Evolutionary conservation across 345 rosid genomes (phyloP).

Genomic region (Fremontodendron californicum): DNA sequence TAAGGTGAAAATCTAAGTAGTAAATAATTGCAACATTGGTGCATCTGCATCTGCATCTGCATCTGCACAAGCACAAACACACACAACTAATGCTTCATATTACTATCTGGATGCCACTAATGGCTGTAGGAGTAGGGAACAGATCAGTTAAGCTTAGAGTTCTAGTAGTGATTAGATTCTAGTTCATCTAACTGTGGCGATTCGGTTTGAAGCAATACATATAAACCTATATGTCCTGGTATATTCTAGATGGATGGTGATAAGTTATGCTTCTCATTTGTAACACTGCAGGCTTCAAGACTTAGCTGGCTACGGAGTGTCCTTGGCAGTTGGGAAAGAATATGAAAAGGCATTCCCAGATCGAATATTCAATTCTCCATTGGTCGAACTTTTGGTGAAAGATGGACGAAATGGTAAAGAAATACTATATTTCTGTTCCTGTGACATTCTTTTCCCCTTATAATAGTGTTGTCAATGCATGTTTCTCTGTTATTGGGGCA

Average conservation of each 20-base stretch:
- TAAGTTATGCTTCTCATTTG: slow-evolving; percentile 17
- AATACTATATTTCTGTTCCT: slow-evolving; percentile 2
- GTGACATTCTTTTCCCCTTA: neutral
- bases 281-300: slow-evolving; percentile 70
- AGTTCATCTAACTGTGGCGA: neutral
- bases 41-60: neutral
- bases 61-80: neutral
- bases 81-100: neutral
- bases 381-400: slow-evolving; percentile 64
- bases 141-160: neutral
- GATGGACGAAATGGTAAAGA: slow-evolving; percentile 76
- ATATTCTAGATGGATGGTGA: neutral
- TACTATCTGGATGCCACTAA: neutral
- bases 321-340: slow-evolving; percentile 53
- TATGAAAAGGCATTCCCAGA: slow-evolving; percentile 62
- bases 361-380: slow-evolving; percentile 56
- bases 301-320: slow-evolving; percentile 85
- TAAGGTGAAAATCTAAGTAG: neutral
- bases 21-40: neutral
- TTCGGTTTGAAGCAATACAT: neutral
- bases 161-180: neutral
- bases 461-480: neutral
- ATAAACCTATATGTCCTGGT: neutral
- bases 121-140: neutral
- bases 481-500: neutral